Base-by-base conservation (phyloP, 331 rosid genomes). In the Stylosanthes scabra region DNA sequence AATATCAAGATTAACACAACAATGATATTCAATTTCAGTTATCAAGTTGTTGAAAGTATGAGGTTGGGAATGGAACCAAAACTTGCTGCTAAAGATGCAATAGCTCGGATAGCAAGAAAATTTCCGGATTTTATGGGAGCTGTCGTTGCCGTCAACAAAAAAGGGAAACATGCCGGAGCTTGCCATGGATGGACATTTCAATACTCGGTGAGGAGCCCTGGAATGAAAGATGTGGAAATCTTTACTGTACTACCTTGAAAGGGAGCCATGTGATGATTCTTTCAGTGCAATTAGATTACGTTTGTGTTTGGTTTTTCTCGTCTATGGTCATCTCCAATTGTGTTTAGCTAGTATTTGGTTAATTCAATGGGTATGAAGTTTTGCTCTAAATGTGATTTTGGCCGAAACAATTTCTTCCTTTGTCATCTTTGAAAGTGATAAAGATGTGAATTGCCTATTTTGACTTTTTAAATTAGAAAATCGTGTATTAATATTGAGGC, bases 31-130 rank as follows among this genome's bases (percentile, higher is more conserved):
- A 67, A 70, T 84, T 83, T 72, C 88, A 94, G 97, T 62, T 94
- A 94, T 87, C 99, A 94, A 87, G 96, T 94, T 20, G 97, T 94
- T 76, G 97, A 94, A 86, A 94, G 96, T 77, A 88, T 94, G 99
- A 87, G 96, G 83, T 74, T 87, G 29, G 97, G 99, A 79, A 80
- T 94, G 91, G 97, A 86, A 54, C 99, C 97, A n/a, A 71, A 86
- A 79, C 82, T 77, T 16, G 97, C 99, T 34, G 96, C 97, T 2
- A 64, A 78, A 79, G 96, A 95, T 72, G 97, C 97, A 57, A 86
- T 91, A 55, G 78, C 83, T 25, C 83, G 97, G 68, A 91, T 95
- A 46, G 88, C 89, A 0, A 81, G 88, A 58, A 95, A 79, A 47
- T 91, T 88, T 82, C 99, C 97, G 0, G 74, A 78, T 73, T 95